These are phyloP conservation scores for Umbelopsis sp. DNA, from an alignment of 192 early-diverging fungal genomes.

Conservation along the genomic window DNA sequence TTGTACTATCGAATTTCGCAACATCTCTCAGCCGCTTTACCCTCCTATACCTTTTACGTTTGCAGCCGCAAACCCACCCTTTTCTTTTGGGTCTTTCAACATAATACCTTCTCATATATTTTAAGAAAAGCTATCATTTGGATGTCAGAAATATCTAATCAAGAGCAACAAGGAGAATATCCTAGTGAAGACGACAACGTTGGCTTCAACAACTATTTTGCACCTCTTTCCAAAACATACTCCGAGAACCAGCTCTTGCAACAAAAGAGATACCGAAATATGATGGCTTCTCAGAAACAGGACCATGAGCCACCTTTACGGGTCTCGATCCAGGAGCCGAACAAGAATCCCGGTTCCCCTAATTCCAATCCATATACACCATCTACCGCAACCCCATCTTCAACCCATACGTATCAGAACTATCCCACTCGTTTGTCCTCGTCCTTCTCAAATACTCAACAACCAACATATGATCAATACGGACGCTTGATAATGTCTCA, in stretches of 20 bases:
- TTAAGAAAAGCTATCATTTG: background rate
- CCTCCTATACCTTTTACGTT: background rate
- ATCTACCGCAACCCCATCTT: background rate
- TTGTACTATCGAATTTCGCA: background rate
- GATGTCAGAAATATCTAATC: slow-evolving; percentile 16
- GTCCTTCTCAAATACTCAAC: background rate
- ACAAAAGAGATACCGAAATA: background rate
- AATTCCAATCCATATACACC: slow-evolving; percentile 4
- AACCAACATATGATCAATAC: slow-evolving; percentile 15
- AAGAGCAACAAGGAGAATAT: slow-evolving; percentile 1
- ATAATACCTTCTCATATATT: slow-evolving; percentile 4
- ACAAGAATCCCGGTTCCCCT: slow-evolving; percentile 47
- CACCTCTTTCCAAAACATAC: slow-evolving; percentile 28
- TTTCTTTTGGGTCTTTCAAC: background rate
- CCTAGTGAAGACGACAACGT: slow-evolving; percentile 41
- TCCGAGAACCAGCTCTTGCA: background rate
- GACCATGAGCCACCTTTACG: slow-evolving; percentile 54
- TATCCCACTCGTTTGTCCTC: slow-evolving; percentile 12
- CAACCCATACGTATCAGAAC: background rate
- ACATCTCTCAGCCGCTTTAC: background rate
- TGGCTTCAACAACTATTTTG: slow-evolving; percentile 28
- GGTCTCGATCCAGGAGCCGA: slow-evolving; percentile 63
- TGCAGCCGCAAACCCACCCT: background rate
- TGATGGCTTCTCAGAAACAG: slow-evolving; percentile 36
- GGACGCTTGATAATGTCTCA: slow-evolving; percentile 17